Evolutionary conservation across 2,329 filamentous ascomycete species (phyloP).

Genomic region (Tolypocladium endophyticum): DNA sequence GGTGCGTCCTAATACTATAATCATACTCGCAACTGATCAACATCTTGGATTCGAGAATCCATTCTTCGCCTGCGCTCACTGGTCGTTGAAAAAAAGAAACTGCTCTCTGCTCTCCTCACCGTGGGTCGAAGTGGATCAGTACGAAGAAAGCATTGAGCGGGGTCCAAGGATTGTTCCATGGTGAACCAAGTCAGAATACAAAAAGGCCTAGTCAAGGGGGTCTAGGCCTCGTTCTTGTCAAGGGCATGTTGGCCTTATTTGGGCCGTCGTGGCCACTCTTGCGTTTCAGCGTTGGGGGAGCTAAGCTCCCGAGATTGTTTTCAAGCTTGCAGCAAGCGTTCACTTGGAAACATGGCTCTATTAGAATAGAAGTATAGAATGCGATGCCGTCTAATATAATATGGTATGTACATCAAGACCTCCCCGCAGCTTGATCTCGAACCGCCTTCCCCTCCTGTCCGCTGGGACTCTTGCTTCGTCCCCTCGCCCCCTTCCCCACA

Average conservation of each 20-base stretch:
- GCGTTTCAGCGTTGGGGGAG: not conserved
- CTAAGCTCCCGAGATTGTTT: not conserved
- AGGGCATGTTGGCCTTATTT: not conserved
- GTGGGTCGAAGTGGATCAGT: not conserved
- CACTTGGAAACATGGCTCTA: not conserved
- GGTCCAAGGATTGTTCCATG: too few species aligned
- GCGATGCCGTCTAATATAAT: too few species aligned
- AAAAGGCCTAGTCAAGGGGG: too few species aligned
- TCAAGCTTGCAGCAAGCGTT: not conserved
- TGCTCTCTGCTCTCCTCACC: not conserved
- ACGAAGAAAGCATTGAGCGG: not conserved
- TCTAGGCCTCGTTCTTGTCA: too few species aligned
- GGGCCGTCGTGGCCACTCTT: not conserved
- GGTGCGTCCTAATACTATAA: too few species aligned
- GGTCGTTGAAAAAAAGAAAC: not conserved
- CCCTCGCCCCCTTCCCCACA: constrained; percentile 29
- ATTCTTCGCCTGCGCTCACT: not conserved
- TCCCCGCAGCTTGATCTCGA: not conserved
- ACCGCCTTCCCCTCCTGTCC: not conserved
- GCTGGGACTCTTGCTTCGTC: constrained; percentile 17
- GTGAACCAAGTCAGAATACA: too few species aligned
- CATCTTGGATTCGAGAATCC: not conserved
- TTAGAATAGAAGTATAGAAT: not conserved
- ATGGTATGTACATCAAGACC: too few species aligned
- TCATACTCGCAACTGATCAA: not conserved